Conservation (phyloP, 208 protist genomes). For the Leishmania aethiopica region DNA sequence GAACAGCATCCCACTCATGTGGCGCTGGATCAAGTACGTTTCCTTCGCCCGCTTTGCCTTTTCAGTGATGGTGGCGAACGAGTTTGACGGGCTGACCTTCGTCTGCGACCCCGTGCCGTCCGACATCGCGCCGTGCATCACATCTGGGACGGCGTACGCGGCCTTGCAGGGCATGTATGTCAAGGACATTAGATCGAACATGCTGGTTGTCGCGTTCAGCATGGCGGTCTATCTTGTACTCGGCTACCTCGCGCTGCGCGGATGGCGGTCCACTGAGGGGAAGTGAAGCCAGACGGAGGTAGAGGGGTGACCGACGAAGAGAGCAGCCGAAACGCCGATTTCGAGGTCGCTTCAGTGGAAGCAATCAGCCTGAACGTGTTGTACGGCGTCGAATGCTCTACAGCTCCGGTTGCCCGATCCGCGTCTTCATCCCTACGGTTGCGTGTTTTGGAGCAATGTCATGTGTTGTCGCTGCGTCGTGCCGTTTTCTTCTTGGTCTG, state of each 20-base stretch:
- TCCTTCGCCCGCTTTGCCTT: constrained; percentile 77
- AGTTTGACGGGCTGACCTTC: constrained; percentile 66
- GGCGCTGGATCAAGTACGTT: constrained; percentile 79
- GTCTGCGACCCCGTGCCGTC: constrained; percentile 28
- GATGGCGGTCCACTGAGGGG: constrained; percentile 29
- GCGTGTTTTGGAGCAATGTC: neutral
- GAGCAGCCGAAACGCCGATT: neutral
- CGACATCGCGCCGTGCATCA: constrained; percentile 32
- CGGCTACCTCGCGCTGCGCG: constrained; percentile 48
- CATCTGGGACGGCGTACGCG: constrained; percentile 48
- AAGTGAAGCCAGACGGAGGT: constrained; percentile 14
- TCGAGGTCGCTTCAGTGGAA: neutral
- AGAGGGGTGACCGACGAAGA: neutral
- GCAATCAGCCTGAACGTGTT: neutral
- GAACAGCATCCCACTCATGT: constrained; percentile 54
- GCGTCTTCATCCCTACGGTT: neutral
- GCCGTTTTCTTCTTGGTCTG: neutral
- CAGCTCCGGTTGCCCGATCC: neutral
- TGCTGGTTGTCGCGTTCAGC: constrained; percentile 29
- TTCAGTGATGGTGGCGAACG: constrained; percentile 61
- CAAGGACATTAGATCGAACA: constrained; percentile 30
- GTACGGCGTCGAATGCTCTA: neutral
- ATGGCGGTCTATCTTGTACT: constrained; percentile 51
- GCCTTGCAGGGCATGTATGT: constrained; percentile 44
- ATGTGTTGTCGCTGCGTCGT: neutral